Evolutionary conservation across 78 protist genomes (phyloP), one percentile per base, ranked within the genome.

Genomic region (Cavenderia fasciculata): DNA sequence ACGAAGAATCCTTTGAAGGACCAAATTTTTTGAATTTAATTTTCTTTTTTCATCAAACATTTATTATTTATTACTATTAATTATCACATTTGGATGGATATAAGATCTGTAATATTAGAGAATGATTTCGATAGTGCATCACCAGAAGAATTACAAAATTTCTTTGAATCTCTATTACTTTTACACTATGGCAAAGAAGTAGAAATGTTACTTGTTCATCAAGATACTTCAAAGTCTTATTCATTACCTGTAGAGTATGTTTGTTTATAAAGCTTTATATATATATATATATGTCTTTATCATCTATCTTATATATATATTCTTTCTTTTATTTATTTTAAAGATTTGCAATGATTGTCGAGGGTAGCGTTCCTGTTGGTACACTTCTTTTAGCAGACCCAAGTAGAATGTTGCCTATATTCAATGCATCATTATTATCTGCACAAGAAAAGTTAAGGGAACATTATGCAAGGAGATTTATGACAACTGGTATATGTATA

Each of bases 321-420:
- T 14, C n/a, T n/a, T n/a, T n/a, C n/a, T n/a, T n/a, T n/a, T n/a
- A n/a, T n/a, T n/a, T n/a, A n/a, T n/a, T 19, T 0, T 31, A 69
- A 16, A 82, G 90, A 57, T 82, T 82, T 57, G 62, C 78, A 27
- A 57, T 38, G 41, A 82, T 82, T 43, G 23, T 82, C 18, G 90
- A 82, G 57, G 90, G 90, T 57, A 78, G 68, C 57, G 90, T 68
- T 4, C 65, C 65, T 43, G 52, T 82, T 65, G 90, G 90, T 31
- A 76, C 90, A 41, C 41, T 82, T 23, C 68, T 82, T 44, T 56
- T 82, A 65, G 56, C 90, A 33, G 73, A 82, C 40, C 90, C 90
- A 29, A 54, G 36, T 11, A 82, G 68, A 56, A 11, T 82, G 44
- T 56, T 82, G 44, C 79, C 76, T 52, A 29, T 82, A 18, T 82